Percentiles rank a stretch among this genome's conserved stretches.
Evolutionary conservation across 768 basidiomycete species (phyloP).

Genomic region (Mrakia blollopis): DNA sequence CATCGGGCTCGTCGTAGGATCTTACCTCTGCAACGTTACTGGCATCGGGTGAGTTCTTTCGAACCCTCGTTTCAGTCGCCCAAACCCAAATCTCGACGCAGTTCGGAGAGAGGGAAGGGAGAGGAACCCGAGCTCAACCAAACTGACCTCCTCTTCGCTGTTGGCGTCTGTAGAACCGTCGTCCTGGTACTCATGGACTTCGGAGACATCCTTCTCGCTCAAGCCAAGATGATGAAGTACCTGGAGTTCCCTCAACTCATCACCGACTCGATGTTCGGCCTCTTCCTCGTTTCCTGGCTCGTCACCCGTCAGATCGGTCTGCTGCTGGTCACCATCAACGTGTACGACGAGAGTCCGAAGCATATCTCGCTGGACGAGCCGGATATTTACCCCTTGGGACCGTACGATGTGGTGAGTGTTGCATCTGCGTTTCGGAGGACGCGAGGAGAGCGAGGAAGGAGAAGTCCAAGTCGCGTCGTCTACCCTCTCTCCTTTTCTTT

Average conservation of each 20-base stretch:
- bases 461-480: no score
- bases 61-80: no score
- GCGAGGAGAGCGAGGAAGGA: no score
- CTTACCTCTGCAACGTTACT: conserved; percentile 79
- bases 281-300: conserved; percentile 86
- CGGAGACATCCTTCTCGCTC: conserved; percentile 82
- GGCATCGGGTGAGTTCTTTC: conserved; percentile 54
- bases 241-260: conserved; percentile 58
- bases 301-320: conserved; percentile 82
- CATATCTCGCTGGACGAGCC: conserved; percentile 46
- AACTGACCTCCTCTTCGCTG: not conserved
- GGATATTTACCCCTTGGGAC: conserved; percentile 6
- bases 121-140: not conserved
- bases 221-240: conserved; percentile 89
- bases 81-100: no score
- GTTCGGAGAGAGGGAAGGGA: no score
- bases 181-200: conserved; percentile 92
- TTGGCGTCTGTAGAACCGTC: conserved; percentile 55
- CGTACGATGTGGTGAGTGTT: conserved; percentile 25
- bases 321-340: conserved; percentile 61
- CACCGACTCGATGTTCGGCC: conserved; percentile 69
- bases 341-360: conserved; percentile 52
- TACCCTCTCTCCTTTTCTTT: no score
- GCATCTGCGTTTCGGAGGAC: no score
- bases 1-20: conserved; percentile 64